These are phyloP conservation scores for Pholiota molesta DNA, from an alignment of 768 basidiomycete genomes.

Conservation along the genomic window DNA sequence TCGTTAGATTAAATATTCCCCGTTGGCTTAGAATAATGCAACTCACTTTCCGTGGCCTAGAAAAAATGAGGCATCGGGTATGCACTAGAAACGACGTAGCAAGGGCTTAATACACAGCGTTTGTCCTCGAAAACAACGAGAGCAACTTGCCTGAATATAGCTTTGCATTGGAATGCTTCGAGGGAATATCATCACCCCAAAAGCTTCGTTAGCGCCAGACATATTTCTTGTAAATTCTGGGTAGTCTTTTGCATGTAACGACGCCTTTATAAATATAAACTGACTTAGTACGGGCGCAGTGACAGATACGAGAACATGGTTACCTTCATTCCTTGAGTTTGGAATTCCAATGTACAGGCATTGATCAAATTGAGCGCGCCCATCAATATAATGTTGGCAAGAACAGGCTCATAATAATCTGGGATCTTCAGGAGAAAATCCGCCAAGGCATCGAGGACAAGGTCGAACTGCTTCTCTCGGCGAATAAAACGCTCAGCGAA, in stretches of 20 bases:
- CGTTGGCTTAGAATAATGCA: too few relatives aligned
- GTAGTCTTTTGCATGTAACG: constrained; percentile 16
- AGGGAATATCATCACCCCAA: constrained; percentile 38
- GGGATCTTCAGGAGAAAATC: constrained; percentile 32
- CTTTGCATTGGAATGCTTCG: constrained; percentile 29
- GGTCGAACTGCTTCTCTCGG: constrained; percentile 29
- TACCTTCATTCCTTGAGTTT: constrained; percentile 18
- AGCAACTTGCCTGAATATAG: constrained; percentile 25
- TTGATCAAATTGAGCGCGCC: constrained; percentile 38
- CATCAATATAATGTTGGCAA: constrained; percentile 37
- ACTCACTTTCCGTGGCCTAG: constrained; percentile 5
- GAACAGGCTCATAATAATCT: constrained; percentile 28
- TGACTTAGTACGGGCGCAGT: neutral
- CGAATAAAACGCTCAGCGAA: constrained; percentile 37
- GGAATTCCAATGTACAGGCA: constrained; percentile 22
- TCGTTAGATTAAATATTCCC: neutral
- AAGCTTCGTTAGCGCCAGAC: constrained; percentile 39
- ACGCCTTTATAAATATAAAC: constrained; percentile 7
- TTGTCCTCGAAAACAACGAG: neutral
- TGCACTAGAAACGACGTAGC: neutral
- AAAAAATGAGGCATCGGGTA: constrained; percentile 5
- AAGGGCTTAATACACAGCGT: neutral
- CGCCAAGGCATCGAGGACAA: constrained; percentile 36
- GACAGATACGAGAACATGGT: neutral
- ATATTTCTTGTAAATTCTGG: constrained; percentile 26